phyloP scores from a whole-genome alignment of 306 rosid genomes.

The Coriaria nepalensis region DNA sequence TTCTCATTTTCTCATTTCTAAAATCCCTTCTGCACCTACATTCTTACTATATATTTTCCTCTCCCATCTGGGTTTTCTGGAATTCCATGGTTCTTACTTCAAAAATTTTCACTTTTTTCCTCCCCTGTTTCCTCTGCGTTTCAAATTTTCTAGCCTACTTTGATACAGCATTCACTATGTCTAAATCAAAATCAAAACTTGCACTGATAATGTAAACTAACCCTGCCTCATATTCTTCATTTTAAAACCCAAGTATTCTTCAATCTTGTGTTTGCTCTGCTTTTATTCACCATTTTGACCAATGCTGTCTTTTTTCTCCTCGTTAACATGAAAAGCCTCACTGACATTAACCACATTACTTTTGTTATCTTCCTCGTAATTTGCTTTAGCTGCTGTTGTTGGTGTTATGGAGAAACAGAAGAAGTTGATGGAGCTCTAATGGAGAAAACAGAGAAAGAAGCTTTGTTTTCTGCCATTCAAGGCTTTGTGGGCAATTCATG shows the following conservation, averaged over 20 bases:
- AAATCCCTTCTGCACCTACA: neutral
- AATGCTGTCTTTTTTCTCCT: neutral
- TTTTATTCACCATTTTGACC: conserved; percentile 1
- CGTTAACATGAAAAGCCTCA: conserved; percentile 25
- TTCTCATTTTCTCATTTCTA: neutral
- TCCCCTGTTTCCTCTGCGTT: neutral
- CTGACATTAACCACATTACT: conserved; percentile 6
- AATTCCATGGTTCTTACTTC: neutral
- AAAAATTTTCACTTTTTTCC: neutral
- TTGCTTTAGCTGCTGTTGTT: conserved; percentile 21
- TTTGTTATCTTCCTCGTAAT: conserved; percentile 12
- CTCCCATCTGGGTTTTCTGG: conserved; percentile 17
- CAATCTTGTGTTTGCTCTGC: neutral
- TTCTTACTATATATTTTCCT: conserved; percentile 16
- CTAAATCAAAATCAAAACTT: too few species aligned
- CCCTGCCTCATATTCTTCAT: conserved; percentile 3
- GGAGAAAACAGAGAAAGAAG: conserved; percentile 58
- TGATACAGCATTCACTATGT: too few species aligned
- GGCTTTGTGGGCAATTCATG: conserved; percentile 90
- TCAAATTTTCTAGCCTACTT: conserved; percentile 3
- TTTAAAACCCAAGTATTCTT: conserved; percentile 5
- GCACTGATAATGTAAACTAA: conserved; percentile 1
- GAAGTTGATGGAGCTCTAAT: conserved; percentile 48
- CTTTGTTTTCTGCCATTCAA: conserved; percentile 64
- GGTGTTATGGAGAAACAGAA: conserved; percentile 32